A percentile compares a stretch with the other conserved stretches of the same genome.
Conservation (phyloP, 2,329 filamentous ascomycete species). For the Fusarium papillatum region DNA sequence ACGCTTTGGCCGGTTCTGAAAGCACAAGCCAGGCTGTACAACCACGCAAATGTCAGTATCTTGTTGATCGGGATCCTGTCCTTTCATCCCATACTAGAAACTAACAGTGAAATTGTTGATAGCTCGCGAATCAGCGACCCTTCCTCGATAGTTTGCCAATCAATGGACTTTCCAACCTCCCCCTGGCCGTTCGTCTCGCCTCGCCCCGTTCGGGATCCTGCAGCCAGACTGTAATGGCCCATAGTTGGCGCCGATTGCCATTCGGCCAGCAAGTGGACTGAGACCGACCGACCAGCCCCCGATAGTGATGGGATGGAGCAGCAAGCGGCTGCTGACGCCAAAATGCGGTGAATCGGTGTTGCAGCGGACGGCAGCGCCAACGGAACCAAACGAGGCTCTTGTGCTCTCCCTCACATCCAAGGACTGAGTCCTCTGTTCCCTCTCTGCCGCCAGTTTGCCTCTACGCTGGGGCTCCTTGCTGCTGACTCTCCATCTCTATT, state of each 20-base stretch:
- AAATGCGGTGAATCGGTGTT: conserved; percentile 47
- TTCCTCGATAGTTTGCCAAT: conserved; percentile 23
- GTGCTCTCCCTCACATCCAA: conserved; percentile 14
- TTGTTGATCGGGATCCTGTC: neutral
- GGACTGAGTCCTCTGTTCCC: conserved; percentile 13
- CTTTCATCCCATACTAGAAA: neutral
- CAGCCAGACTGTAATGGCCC: conserved; percentile 42
- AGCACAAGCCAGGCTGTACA: neutral
- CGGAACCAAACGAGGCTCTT: conserved; percentile 38
- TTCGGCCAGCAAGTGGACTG: conserved; percentile 35
- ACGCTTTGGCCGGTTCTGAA: conserved; percentile 1
- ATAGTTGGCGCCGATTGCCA: conserved; percentile 26
- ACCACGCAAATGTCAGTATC: neutral
- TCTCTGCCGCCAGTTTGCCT: conserved; percentile 25
- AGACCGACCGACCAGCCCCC: conserved; percentile 26
- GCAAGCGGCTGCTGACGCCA: conserved; percentile 36
- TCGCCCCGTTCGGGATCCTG: conserved; percentile 38
- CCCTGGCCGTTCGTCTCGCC: conserved; percentile 37
- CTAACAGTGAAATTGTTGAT: neutral
- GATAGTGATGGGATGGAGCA: conserved; percentile 35
- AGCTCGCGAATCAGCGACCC: neutral
- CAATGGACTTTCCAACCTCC: conserved; percentile 20
- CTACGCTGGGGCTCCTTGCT: conserved; percentile 26
- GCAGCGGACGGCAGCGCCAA: conserved; percentile 29
- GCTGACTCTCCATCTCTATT: conserved; percentile 32